These are phyloP conservation scores for Pseudisothecium myosuroides DNA, from an alignment of 225 moss, liverwort and hornwort species.

Conservation along the genomic window DNA sequence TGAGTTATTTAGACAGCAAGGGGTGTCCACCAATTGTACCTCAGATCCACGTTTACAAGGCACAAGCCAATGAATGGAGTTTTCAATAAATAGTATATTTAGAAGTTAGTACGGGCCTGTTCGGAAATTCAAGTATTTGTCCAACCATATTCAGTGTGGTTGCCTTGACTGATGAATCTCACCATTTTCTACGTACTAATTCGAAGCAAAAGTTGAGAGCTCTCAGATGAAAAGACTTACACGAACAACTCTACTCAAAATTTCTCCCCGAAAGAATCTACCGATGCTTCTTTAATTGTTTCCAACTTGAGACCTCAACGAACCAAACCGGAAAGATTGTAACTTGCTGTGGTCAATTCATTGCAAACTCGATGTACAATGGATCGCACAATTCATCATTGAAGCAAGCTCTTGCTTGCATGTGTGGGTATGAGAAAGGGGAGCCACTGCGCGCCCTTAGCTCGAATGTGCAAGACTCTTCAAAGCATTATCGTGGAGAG, in stretches of 20 bases:
- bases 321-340: neutral
- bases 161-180: neutral
- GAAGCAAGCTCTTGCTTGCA: neutral
- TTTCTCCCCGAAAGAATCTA: constrained; percentile 26
- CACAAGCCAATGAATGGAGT: neutral
- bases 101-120: neutral
- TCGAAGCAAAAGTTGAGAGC: constrained; percentile 10
- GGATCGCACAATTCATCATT: neutral
- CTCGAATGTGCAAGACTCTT: neutral
- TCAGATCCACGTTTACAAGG: neutral
- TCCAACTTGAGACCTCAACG: constrained; percentile 1
- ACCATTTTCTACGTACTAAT: neutral
- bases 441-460: neutral
- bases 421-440: neutral
- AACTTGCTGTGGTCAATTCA: neutral
- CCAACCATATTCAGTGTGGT: constrained; percentile 4
- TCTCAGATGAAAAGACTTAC: neutral
- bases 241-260: constrained; percentile 11
- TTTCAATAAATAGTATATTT: constrained; percentile 17
- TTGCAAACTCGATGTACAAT: neutral
- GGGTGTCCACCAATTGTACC: neutral
- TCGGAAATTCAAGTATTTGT: constrained; percentile 8
- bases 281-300: neutral
- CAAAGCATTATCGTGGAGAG: neutral
- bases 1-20: neutral